Percentiles rank a stretch among this genome's conserved stretches.
Conservation (phyloP, 148 eudicot species). For the Selenicereus undatus region DNA sequence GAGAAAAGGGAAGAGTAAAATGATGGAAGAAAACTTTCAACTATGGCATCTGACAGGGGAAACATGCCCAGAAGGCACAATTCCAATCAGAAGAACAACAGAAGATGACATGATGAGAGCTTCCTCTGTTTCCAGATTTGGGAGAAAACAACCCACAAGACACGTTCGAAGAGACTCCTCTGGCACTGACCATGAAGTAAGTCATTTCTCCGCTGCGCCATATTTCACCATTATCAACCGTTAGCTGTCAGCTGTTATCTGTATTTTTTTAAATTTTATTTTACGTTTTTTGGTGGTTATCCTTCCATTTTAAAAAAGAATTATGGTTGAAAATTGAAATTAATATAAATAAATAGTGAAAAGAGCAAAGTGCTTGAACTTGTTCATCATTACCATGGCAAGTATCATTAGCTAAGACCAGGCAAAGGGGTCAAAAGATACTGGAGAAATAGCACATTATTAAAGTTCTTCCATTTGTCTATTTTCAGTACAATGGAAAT, state of each 20-base stretch:
- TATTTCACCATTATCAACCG: no score
- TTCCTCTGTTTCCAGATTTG: conserved; percentile 54
- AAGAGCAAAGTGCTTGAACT: conserved; percentile 22
- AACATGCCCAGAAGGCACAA: conserved; percentile 70
- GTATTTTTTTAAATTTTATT: background rate
- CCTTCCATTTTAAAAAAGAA: background rate
- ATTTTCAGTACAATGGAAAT: background rate
- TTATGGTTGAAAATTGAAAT: background rate
- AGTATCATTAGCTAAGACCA: conserved; percentile 22
- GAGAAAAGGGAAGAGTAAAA: conserved; percentile 17
- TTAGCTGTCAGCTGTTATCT: background rate
- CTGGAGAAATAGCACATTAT: conserved; percentile 23
- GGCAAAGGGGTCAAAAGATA: conserved; percentile 40
- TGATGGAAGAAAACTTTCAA: conserved; percentile 53
- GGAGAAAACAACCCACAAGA: conserved; percentile 53
- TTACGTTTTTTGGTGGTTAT: no score
- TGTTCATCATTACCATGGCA: conserved; percentile 27
- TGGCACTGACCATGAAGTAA: conserved; percentile 83
- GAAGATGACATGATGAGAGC: conserved; percentile 74
- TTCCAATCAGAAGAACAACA: conserved; percentile 85
- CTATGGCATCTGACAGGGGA: conserved; percentile 68
- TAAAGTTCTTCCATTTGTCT: conserved; percentile 18
- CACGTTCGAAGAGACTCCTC: conserved; percentile 57
- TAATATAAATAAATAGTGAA: background rate
- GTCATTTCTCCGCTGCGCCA: background rate